These are phyloP conservation scores for Pichia kluyveri DNA, from an alignment of 805 yeast species.

Conservation along the genomic window DNA sequence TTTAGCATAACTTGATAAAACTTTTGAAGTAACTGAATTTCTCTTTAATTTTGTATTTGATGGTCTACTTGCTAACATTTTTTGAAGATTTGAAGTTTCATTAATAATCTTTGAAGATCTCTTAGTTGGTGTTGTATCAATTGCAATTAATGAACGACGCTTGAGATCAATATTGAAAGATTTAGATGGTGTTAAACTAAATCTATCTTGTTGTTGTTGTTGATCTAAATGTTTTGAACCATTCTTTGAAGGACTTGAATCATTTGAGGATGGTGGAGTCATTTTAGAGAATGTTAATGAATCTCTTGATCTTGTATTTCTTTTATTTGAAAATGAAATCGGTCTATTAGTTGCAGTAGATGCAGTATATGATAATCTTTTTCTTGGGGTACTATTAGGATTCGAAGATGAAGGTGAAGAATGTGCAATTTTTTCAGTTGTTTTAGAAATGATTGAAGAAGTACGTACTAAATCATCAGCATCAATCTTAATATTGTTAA, in stretches of 20 bases:
- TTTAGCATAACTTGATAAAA: conserved; percentile 66
- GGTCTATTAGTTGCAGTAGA: conserved; percentile 39
- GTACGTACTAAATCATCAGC: conserved; percentile 19
- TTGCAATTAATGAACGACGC: conserved; percentile 8
- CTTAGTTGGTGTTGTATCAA: conserved; percentile 15
- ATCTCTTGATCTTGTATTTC: conserved; percentile 10
- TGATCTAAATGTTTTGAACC: background rate
- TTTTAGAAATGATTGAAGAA: conserved; percentile 24
- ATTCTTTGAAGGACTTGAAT: background rate
- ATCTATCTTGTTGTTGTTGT: background rate
- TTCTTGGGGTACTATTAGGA: conserved; percentile 16
- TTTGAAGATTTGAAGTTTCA: conserved; percentile 16
- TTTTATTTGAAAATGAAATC: conserved; percentile 33
- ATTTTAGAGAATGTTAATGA: conserved; percentile 2
- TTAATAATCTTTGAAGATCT: conserved; percentile 13
- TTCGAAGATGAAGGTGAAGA: conserved; percentile 4
- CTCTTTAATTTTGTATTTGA: conserved; percentile 34
- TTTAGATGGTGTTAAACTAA: background rate
- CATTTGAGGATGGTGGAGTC: conserved; percentile 2
- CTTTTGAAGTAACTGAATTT: conserved; percentile 62
- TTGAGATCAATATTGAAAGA: background rate
- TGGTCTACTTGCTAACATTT: background rate
- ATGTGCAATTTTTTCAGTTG: conserved; percentile 12
- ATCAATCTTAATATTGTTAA: conserved; percentile 12
- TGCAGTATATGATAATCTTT: conserved; percentile 36